Base-by-base conservation (phyloP, 345 rosid genomes). In the Microcos paniculata region DNA sequence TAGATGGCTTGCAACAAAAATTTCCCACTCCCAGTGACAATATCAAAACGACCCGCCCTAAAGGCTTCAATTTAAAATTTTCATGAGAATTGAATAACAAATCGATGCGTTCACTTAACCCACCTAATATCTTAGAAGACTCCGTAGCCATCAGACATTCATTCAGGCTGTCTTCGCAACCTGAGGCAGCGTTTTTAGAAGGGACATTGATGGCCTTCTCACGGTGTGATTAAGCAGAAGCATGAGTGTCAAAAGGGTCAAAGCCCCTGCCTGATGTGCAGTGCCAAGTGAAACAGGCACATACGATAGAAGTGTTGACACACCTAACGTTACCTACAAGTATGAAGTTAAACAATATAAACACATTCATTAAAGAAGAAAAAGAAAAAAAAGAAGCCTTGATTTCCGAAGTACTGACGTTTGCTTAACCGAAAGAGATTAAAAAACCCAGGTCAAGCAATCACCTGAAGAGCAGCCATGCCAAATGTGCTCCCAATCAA, bases 201-300 rank as follows among this genome's bases (percentile, higher is more conserved):
- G 97, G 66, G 88, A 80, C 28, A 66, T 77, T 0, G 98, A 96
- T 45, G 98, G 95, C 79, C 72, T 92, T 31, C 97, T 85, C 35
- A 89, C 85, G 0, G 94, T 93, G 82, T 93, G 99, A 77, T 85
- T 72, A 11, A 96, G 94, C 79, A 92, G 80, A 21, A 96, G 75
- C 95, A 92, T 82, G 33, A 92, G 78, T 45, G 97, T 88, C 74
- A 91, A 65, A 68, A 92, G 97, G 51, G 97, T 93, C 69, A 93
- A 73, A 18, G 97, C 98, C 49, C 95, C 97, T 9, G 95, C 97
- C 76, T 92, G 95, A 78, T 91, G 97, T 31, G 97, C 97, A 24
- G 89, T 79, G 55, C 96, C 98, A 30, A 93, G 88, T 14, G 95
- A 92, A 46, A 90, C 93, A 0, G 93, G 98, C 3, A 96, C 99